These are phyloP conservation scores for Neofusicoccum laricinum DNA, from an alignment of 2,329 filamentous ascomycete genomes.

Conservation along the genomic window DNA sequence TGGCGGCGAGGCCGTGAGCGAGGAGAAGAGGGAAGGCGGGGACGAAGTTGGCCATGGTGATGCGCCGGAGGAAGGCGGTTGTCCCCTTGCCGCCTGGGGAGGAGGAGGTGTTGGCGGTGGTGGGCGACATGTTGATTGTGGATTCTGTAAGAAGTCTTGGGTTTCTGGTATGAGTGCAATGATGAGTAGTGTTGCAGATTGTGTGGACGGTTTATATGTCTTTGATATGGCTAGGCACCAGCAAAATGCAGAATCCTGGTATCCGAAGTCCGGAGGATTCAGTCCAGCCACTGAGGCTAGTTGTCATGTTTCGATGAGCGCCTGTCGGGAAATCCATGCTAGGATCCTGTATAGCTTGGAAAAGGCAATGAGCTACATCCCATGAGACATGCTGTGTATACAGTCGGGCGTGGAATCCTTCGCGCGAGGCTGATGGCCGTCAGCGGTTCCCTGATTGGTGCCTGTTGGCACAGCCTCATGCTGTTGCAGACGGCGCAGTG, in stretches of 20 bases:
- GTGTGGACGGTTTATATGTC: no score
- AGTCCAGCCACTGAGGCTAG: no score
- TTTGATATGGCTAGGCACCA: no score
- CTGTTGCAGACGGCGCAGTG: neutral
- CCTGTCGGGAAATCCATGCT: no score
- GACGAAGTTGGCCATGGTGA: neutral
- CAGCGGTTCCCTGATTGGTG: neutral
- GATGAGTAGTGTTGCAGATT: no score
- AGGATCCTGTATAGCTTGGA: neutral
- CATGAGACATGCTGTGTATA: neutral
- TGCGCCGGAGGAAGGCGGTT: neutral
- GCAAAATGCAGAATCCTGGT: no score
- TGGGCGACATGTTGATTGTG: neutral
- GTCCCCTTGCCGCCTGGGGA: no score
- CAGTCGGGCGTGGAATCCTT: neutral
- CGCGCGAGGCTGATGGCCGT: neutral
- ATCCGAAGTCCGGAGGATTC: no score
- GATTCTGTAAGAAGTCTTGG: neutral
- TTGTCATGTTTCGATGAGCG: no score
- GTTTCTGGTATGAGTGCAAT: no score
- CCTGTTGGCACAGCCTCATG: neutral
- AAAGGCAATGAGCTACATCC: neutral
- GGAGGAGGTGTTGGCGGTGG: neutral
- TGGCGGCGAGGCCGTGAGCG: neutral
- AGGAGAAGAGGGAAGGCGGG: neutral